Conservation (phyloP, 805 yeast genomes). For the Zygoascus biomembranicola region DNA sequence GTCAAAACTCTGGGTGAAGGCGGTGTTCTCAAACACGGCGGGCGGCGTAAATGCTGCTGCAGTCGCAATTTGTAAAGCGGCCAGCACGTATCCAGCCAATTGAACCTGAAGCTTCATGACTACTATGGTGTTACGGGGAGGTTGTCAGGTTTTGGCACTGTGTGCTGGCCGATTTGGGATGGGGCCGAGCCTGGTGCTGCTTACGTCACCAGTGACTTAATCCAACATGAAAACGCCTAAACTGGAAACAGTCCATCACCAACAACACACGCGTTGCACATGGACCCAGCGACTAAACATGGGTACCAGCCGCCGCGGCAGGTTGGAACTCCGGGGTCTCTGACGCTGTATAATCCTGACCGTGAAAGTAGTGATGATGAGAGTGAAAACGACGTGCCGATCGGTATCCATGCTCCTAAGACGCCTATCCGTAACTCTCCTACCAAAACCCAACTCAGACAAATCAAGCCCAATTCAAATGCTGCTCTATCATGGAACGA, state of each 20-base stretch:
- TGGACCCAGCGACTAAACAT: background rate
- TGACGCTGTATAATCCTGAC: constrained; percentile 10
- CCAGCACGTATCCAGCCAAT: background rate
- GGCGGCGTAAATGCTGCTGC: constrained; percentile 5
- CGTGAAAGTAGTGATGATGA: constrained; percentile 5
- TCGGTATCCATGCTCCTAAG: constrained; percentile 1
- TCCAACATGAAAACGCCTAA: background rate
- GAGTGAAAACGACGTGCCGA: constrained; percentile 1
- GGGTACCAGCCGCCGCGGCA: background rate
- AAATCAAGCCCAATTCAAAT: background rate
- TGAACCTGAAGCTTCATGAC: background rate
- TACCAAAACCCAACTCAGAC: background rate
- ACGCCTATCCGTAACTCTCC: background rate
- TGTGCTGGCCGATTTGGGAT: background rate
- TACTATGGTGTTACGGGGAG: background rate
- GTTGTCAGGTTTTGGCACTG: background rate
- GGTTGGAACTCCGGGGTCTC: background rate
- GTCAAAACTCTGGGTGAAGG: constrained; percentile 52
- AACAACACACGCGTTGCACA: background rate
- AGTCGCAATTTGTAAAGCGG: background rate
- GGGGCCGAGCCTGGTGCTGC: no score
- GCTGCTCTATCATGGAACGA: constrained; percentile 7
- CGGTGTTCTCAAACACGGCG: constrained; percentile 46
- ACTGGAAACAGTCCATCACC: background rate
- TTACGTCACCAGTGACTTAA: background rate